Evolutionary conservation across 164 flowering plant genomes (phyloP), one percentile per base, ranked within the genome.

Genomic region (Vitis cinerea): DNA sequence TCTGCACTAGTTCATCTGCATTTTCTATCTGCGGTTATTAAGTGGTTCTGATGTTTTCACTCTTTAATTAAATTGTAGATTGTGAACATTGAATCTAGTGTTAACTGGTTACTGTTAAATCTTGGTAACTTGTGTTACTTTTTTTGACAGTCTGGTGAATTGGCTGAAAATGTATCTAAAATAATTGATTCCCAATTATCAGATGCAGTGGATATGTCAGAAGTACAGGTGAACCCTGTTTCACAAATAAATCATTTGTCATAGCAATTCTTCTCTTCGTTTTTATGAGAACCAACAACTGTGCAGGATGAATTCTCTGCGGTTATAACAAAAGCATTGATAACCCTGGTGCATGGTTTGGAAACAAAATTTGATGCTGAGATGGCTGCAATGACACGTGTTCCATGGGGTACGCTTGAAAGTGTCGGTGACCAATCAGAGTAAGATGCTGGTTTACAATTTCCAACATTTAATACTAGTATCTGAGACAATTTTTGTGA

Each of bases 391-490:
- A 95, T 95, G 99, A 89, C 99, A 58, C 96, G 99, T 51, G 90
- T 95, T 68, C 96, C 92, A 59, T 95, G 99, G 99, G 96, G 84
- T 49, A 90, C 97, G 59, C 96, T 95, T 76, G 99, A 95, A 85
- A 88, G 97, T 82, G 99, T 95, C 64, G 99, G 99, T 69, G 99
- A 95, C 76, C 99, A 95, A 71, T 95, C 99, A 66, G 99, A 82
- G 98, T 94, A 86, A 67, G 89, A 78, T 61, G 4, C 44, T 27
- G 9, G 6, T 70, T 62, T 10, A 65, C 4, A 54, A 44, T 65
- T 14, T 71, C 49, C 10, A 55, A n/a, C 9, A 4, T 14, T 54
- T 1, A 49, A 11, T 50, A 49, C 4, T 13, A 15, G 55, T 51
- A 27, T n/a, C 64, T 4, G 17, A 37, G 56, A 13, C 48, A 67